Evolutionary conservation across 306 rosid species (phyloP).

Genomic region (Carpinus viminea): DNA sequence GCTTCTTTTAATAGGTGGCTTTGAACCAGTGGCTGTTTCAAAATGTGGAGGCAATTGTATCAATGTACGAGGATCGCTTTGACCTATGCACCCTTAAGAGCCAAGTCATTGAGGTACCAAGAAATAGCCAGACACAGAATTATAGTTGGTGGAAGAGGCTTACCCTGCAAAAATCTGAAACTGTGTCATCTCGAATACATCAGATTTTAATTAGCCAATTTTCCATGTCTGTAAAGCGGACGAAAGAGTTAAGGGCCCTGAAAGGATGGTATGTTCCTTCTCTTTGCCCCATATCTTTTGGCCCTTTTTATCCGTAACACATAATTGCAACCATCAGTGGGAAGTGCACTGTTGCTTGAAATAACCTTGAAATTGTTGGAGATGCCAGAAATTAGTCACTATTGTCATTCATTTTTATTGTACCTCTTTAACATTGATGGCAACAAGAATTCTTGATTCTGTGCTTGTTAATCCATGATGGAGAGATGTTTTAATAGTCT

Average conservation of each 20-base stretch:
- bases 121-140: constrained; percentile 45
- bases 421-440: neutral
- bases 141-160: constrained; percentile 78
- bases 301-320: constrained; percentile 4
- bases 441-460: neutral
- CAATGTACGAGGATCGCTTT: constrained; percentile 95
- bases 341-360: neutral
- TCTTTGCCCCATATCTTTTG: neutral
- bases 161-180: constrained; percentile 41
- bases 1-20: constrained; percentile 60
- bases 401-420: neutral
- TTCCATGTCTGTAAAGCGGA: constrained; percentile 79
- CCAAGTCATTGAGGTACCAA: constrained; percentile 50
- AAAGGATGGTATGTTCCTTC: constrained; percentile 73
- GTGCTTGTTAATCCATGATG: neutral
- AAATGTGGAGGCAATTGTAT: constrained; percentile 77
- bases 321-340: neutral
- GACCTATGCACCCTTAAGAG: constrained; percentile 70
- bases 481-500: neutral
- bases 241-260: constrained; percentile 79
- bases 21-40: constrained; percentile 87
- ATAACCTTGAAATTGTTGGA: neutral
- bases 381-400: neutral
- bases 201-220: constrained; percentile 48
- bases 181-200: constrained; percentile 33